Conservation (phyloP, 2,329 filamentous ascomycete genomes). For the Penicillium sp. region DNA sequence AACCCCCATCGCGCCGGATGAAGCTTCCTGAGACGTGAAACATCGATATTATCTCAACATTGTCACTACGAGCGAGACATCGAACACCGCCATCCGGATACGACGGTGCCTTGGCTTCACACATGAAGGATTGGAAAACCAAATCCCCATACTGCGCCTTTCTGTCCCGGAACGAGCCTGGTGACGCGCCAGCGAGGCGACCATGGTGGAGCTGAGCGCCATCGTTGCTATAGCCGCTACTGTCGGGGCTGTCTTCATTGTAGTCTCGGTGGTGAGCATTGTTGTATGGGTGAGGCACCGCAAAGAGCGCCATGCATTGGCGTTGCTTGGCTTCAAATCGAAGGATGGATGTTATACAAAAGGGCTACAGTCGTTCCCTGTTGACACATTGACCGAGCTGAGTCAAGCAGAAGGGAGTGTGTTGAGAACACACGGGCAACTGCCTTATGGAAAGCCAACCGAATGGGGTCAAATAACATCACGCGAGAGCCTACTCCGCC, state of each 20-base stretch:
- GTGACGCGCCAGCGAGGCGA: slow-evolving; percentile 15
- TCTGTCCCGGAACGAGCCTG: not conserved
- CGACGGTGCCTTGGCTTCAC: not conserved
- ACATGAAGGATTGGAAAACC: slow-evolving; percentile 12
- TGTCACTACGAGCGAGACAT: not conserved
- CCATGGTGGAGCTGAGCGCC: slow-evolving; percentile 35
- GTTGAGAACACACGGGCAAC: slow-evolving; percentile 34
- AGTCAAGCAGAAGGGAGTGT: slow-evolving; percentile 34
- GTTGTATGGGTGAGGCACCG: slow-evolving; percentile 39
- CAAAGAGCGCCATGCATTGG: slow-evolving; percentile 34
- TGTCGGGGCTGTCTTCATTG: slow-evolving; percentile 35
- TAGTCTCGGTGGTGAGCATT: slow-evolving; percentile 32
- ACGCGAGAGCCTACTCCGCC: slow-evolving; percentile 29
- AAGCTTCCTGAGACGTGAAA: not conserved
- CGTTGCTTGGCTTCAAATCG: slow-evolving; percentile 25
- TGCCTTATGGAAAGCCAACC: slow-evolving; percentile 35
- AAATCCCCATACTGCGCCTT: not conserved
- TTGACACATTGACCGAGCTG: slow-evolving; percentile 34
- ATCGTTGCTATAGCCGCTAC: slow-evolving; percentile 39
- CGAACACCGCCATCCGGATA: not conserved
- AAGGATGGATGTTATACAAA: slow-evolving; percentile 23
- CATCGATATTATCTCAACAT: no score
- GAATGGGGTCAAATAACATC: slow-evolving; percentile 40
- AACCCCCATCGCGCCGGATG: slow-evolving; percentile 7
- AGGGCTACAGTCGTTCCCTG: slow-evolving; percentile 23